Evolutionary conservation across 2,329 filamentous ascomycete genomes (phyloP).

Genomic region (Clonostachys byssicola): DNA sequence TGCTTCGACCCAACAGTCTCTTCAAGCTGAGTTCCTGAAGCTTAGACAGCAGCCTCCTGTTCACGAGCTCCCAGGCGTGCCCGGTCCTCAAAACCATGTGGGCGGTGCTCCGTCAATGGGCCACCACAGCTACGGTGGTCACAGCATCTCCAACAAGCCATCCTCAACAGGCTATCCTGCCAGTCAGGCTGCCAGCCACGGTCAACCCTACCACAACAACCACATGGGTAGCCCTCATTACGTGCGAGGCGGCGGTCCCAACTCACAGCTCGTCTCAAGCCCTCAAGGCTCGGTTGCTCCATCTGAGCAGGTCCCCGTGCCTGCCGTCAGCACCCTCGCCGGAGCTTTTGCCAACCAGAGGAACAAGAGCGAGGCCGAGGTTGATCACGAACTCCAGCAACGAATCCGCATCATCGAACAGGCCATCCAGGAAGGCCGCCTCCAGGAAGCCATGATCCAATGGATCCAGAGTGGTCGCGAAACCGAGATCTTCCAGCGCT

Average conservation of each 20-base stretch:
- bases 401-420: conserved; percentile 56
- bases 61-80: conserved; percentile 31
- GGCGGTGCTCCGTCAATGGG: not conserved
- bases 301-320: conserved; percentile 24
- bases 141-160: not conserved
- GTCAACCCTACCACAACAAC: conserved; percentile 24
- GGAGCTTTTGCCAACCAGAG: conserved; percentile 27
- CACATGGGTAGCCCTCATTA: conserved; percentile 29
- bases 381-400: conserved; percentile 47
- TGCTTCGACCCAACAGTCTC: conserved; percentile 62
- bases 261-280: conserved; percentile 20
- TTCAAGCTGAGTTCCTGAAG: conserved; percentile 62
- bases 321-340: conserved; percentile 24
- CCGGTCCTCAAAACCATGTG: conserved; percentile 17
- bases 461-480: conserved; percentile 64
- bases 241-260: conserved; percentile 16
- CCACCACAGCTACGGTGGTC: conserved; percentile 1
- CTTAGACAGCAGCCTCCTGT: conserved; percentile 44
- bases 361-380: conserved; percentile 25
- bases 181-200: conserved; percentile 23
- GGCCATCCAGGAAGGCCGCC: conserved; percentile 56
- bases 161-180: conserved; percentile 12
- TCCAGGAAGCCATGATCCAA: conserved; percentile 59
- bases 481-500: conserved; percentile 55
- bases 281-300: conserved; percentile 14